Conservation (phyloP, 2,329 filamentous ascomycete genomes). For the Ceratocystis huliohia region DNA sequence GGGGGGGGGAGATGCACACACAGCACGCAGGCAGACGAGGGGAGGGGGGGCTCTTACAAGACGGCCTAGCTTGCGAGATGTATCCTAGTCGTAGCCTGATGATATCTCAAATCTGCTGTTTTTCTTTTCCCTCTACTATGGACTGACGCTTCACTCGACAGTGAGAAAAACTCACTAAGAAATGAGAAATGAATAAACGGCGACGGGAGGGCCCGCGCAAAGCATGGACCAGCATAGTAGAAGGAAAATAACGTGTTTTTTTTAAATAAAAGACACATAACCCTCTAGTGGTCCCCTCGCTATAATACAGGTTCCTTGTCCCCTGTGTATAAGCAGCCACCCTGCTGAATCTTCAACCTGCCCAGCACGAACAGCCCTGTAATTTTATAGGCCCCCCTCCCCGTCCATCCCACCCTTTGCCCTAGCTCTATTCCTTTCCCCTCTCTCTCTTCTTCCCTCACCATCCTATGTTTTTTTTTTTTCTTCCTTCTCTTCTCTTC, state of each 20-base stretch:
- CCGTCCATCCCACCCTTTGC: background rate
- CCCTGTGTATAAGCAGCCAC: background rate
- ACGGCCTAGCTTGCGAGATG: background rate
- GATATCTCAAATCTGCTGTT: too few species aligned
- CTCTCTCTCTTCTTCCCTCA: background rate
- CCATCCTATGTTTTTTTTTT: background rate
- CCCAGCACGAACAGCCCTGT: background rate
- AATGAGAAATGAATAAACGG: background rate
- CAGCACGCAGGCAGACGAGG: background rate
- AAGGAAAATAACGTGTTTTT: background rate
- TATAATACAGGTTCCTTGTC: background rate
- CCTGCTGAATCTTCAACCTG: background rate
- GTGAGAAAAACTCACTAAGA: background rate
- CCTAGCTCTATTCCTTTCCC: background rate
- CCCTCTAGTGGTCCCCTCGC: background rate
- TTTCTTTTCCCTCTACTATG: background rate
- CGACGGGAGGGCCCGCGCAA: constrained; percentile 1
- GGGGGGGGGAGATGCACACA: too few species aligned
- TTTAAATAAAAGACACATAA: background rate
- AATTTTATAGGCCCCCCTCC: background rate
- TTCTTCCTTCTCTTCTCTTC: background rate
- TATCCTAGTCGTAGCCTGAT: background rate
- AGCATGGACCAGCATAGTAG: constrained; percentile 6
- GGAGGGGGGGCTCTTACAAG: background rate
- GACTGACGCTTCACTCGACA: background rate